These are phyloP conservation scores for Phytopythium litorale DNA, from an alignment of 352 stramenopile genomes.

Conservation along the genomic window DNA sequence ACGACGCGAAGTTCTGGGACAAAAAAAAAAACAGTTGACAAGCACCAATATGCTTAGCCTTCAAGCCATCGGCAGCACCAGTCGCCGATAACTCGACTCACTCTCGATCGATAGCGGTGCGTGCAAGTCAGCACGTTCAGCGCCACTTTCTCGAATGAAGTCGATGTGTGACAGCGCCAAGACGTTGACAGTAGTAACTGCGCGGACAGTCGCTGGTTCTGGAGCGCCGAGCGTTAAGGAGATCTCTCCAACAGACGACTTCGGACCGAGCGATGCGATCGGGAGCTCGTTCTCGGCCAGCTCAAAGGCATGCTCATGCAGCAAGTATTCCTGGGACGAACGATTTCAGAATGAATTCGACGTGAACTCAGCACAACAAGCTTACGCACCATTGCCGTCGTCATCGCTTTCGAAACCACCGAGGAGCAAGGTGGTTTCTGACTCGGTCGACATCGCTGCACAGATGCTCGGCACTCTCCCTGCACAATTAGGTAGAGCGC, in stretches of 20 bases:
- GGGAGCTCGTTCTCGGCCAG: constrained; percentile 21
- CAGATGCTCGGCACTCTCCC: constrained; percentile 35
- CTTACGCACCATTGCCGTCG: constrained; percentile 3
- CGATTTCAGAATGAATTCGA: neutral
- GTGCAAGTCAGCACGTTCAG: neutral
- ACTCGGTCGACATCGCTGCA: constrained; percentile 7
- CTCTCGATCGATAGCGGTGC: constrained; percentile 9
- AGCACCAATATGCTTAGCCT: neutral
- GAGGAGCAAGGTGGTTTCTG: neutral
- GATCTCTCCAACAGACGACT: constrained; percentile 35
- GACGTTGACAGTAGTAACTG: constrained; percentile 29
- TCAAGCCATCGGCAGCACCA: neutral
- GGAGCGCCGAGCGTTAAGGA: constrained; percentile 28
- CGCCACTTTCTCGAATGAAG: constrained; percentile 31
- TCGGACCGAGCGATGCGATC: constrained; percentile 31
- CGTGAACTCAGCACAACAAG: neutral
- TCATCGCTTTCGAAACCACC: constrained; percentile 2
- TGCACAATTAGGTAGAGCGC: constrained; percentile 33
- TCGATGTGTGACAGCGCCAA: constrained; percentile 31
- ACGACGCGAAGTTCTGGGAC: constrained; percentile 35
- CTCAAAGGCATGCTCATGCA: constrained; percentile 27
- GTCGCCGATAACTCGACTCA: constrained; percentile 8
- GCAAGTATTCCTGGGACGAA: constrained; percentile 1
- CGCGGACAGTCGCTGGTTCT: constrained; percentile 31
- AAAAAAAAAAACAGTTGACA: constrained; percentile 1